Base-by-base conservation (phyloP, 192 early-diverging fungal species). In the Entomortierella chlamydospora region DNA sequence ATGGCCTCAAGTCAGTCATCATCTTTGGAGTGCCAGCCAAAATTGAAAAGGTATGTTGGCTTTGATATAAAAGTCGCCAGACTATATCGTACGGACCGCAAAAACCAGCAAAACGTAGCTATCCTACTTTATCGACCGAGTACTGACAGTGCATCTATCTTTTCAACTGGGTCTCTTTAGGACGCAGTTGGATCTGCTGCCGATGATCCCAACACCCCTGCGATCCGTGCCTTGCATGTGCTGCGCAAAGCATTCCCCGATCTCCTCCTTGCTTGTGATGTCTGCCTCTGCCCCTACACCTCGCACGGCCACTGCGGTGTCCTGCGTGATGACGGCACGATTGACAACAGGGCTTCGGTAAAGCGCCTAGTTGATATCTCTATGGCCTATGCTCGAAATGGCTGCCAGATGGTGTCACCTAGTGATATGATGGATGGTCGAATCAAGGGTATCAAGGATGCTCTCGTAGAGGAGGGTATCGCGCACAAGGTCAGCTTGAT, bases 371-470 rank as follows among this genome's bases (percentile, higher is more conserved):
- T 93, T 0, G 88, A 95, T 64, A 93, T 98, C 5, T 90, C 95
- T 12, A 82, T 96, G 41, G 87, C 83, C 52, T 99, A 97, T 84
- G 96, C 96, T 20, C 87, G 91, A 59, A 96, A 96, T 3, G 98
- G 96, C 43, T 72, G 61, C 50, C 94, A 97, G 39, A 90, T 94
- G 64, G 93, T 98, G 7, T 92, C 96, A 4, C 97, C 97, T 12
- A 95, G 93, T 17, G 97, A 99, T 77, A 99, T 99, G 97, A 98
- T 98, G 97, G 98, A 97, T 55, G 94, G 94, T 42, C 90, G 98
- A 61, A 93, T 99, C 77, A 84, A 89, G 57, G 93, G 93, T 10
- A 98, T 99, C 84, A 99, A 99, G 86, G 81, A 95, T 76, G 87
- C 85, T 0, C 84, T 99, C 31, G 81, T 93, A 6, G 84, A 87